Conservation (phyloP, 1,284 basidiomycete genomes). For the Schizophyllum amplum region DNA sequence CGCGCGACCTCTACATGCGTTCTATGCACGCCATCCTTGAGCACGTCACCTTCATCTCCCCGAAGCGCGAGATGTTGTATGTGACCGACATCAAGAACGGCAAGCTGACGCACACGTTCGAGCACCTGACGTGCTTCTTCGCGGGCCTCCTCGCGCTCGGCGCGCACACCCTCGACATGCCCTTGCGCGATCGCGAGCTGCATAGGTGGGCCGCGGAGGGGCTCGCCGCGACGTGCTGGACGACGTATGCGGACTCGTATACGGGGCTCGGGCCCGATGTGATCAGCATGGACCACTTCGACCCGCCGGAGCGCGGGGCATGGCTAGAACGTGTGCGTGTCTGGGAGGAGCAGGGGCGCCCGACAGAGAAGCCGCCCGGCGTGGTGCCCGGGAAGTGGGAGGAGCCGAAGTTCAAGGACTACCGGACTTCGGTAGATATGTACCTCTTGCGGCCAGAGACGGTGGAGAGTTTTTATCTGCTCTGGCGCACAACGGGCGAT, state of each 20-base stretch:
- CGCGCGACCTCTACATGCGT: slow-evolving; percentile 51
- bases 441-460: slow-evolving; percentile 66
- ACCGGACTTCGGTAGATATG: slow-evolving; percentile 28
- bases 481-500: slow-evolving; percentile 68
- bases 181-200: slow-evolving; percentile 26
- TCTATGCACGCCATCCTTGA: slow-evolving; percentile 51
- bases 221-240: slow-evolving; percentile 58
- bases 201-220: slow-evolving; percentile 66
- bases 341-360: slow-evolving; percentile 42
- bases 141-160: slow-evolving; percentile 70
- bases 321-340: slow-evolving; percentile 45
- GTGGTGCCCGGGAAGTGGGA: slow-evolving; percentile 28
- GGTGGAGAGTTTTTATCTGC: slow-evolving; percentile 60
- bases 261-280: slow-evolving; percentile 58
- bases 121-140: slow-evolving; percentile 73
- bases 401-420: slow-evolving; percentile 35
- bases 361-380: slow-evolving; percentile 39
- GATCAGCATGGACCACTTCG: slow-evolving; percentile 31
- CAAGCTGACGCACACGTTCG: slow-evolving; percentile 40
- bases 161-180: slow-evolving; percentile 35
- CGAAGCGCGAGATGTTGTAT: slow-evolving; percentile 57
- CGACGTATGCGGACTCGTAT: slow-evolving; percentile 54
- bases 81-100: slow-evolving; percentile 43
- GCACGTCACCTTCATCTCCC: slow-evolving; percentile 55
- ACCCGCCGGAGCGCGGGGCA: slow-evolving; percentile 20